Percentiles rank a stretch among this genome's conserved stretches.
These are phyloP conservation scores for Arachnopeziza araneosa DNA, from an alignment of 2,329 filamentous ascomycete species.

Conservation along the genomic window DNA sequence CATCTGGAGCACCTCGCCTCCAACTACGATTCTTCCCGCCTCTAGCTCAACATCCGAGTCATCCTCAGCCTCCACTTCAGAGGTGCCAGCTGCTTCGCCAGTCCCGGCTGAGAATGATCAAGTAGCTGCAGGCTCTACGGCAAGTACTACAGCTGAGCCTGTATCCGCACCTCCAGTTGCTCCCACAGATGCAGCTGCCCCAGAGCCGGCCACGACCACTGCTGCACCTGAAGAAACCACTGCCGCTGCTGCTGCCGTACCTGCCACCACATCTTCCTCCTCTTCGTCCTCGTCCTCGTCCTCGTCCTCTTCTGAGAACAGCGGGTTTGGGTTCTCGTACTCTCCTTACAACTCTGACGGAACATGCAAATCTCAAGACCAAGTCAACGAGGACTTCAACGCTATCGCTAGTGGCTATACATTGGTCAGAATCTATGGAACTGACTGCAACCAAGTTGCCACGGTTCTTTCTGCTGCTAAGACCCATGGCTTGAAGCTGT, in stretches of 20 bases:
- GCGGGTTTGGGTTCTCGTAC: slow-evolving; percentile 48
- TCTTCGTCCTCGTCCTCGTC: slow-evolving; percentile 9
- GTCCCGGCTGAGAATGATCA: background rate
- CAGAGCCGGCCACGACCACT: background rate
- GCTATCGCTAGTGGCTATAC: slow-evolving; percentile 48
- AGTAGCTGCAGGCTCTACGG: background rate
- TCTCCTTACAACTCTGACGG: slow-evolving; percentile 50
- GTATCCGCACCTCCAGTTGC: background rate
- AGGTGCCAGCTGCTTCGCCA: background rate
- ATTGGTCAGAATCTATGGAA: slow-evolving; percentile 71
- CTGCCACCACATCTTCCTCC: slow-evolving; percentile 6
- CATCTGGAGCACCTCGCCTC: background rate
- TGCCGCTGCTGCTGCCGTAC: background rate
- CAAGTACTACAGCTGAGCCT: background rate
- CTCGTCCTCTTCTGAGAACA: slow-evolving; percentile 11
- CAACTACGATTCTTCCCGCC: background rate
- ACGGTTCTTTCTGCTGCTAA: slow-evolving; percentile 58
- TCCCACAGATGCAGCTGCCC: background rate
- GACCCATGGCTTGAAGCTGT: slow-evolving; percentile 61
- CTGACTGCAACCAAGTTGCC: slow-evolving; percentile 68
- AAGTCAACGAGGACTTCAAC: slow-evolving; percentile 61
- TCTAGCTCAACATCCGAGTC: background rate
- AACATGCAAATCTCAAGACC: slow-evolving; percentile 58
- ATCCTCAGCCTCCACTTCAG: background rate
- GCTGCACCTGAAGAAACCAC: slow-evolving; percentile 1